Percentiles rank a stretch among this genome's conserved stretches.
Conservation (phyloP, 2,329 filamentous ascomycete genomes). For the Aschersonia sp. region DNA sequence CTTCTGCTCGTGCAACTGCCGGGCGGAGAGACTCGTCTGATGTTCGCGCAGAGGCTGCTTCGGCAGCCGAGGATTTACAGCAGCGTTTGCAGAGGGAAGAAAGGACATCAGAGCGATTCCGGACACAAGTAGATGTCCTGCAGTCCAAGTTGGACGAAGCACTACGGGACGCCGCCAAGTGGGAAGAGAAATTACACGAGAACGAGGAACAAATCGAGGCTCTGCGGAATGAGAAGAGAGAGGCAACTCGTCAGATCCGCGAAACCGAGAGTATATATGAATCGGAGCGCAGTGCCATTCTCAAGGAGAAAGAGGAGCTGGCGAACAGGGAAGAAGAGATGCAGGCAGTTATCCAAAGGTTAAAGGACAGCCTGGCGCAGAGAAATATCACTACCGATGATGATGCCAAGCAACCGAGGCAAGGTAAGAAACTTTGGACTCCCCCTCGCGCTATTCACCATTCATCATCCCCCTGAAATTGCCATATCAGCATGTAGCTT, state of each 20-base stretch:
- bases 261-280: slow-evolving; percentile 92
- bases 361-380: slow-evolving; percentile 81
- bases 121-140: slow-evolving; percentile 73
- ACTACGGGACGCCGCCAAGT: slow-evolving; percentile 63
- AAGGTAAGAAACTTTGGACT: slow-evolving; percentile 28
- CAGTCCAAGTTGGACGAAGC: slow-evolving; percentile 80
- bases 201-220: slow-evolving; percentile 70
- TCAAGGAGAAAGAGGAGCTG: slow-evolving; percentile 87
- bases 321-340: slow-evolving; percentile 76
- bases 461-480: no score
- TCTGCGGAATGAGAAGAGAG: slow-evolving; percentile 73
- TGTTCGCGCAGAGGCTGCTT: slow-evolving; percentile 63
- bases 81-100: slow-evolving; percentile 73
- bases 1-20: slow-evolving; percentile 60
- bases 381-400: slow-evolving; percentile 43
- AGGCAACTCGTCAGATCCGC: slow-evolving; percentile 67
- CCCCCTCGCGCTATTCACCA: no score
- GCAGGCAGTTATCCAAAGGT: slow-evolving; percentile 74
- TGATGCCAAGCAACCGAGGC: slow-evolving; percentile 41
- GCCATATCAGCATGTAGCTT: no score
- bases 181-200: slow-evolving; percentile 83
- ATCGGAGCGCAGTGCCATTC: slow-evolving; percentile 70
- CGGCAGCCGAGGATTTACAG: slow-evolving; percentile 71
- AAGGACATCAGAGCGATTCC: slow-evolving; percentile 59
- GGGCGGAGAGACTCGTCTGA: slow-evolving; percentile 51